Conservation (phyloP, 176 grass and related monocot species). For the Cenchrus purpureus region DNA sequence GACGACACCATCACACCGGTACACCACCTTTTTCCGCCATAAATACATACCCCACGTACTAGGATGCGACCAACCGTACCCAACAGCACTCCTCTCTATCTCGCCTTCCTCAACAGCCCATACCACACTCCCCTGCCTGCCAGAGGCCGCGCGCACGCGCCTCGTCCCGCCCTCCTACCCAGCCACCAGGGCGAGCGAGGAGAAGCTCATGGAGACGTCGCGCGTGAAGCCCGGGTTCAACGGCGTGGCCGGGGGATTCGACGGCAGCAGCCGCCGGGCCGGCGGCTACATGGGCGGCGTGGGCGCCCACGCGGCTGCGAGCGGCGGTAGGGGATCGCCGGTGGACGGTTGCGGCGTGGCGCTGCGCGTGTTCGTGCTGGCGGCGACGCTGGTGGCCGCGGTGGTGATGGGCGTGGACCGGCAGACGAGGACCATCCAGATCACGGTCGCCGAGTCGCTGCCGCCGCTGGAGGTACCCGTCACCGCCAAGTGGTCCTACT, state of each 20-base stretch:
- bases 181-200: background rate
- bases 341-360: constrained; percentile 38
- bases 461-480: constrained; percentile 56
- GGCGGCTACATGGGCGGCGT: background rate
- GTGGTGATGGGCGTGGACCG: constrained; percentile 65
- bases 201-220: constrained; percentile 52
- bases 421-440: constrained; percentile 51
- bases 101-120: background rate
- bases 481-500: constrained; percentile 68
- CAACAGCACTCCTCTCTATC: background rate
- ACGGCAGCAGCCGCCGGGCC: constrained; percentile 40
- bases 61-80: background rate
- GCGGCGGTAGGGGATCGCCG: background rate
- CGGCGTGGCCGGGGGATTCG: constrained; percentile 35
- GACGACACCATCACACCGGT: too few species aligned
- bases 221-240: constrained; percentile 52
- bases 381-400: constrained; percentile 57
- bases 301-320: background rate
- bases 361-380: constrained; percentile 52
- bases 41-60: background rate
- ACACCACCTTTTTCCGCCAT: too few species aligned
- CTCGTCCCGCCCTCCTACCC: constrained; percentile 32
- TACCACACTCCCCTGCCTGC: background rate
- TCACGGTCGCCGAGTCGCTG: constrained; percentile 41
- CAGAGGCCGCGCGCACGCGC: background rate